Evolutionary conservation across 257 asterid species (phyloP).

Genomic region (Solanum paucissectum): DNA sequence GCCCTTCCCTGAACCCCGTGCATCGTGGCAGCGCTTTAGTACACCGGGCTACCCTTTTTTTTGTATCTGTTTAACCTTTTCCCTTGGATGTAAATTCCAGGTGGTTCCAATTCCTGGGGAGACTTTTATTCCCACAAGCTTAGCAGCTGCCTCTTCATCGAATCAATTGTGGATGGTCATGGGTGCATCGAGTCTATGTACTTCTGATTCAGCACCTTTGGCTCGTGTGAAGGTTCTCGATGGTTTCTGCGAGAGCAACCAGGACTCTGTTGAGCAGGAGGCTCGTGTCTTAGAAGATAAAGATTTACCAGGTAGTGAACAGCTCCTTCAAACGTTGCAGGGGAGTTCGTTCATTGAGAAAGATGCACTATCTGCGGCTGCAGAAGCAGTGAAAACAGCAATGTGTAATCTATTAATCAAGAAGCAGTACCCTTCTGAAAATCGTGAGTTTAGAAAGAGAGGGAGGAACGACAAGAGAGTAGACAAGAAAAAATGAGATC

Average conservation of each 20-base stretch:
- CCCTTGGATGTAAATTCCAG: slow-evolving; percentile 22
- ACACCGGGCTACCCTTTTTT: not conserved
- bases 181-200: slow-evolving; percentile 52
- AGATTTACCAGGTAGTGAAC: slow-evolving; percentile 54
- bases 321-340: slow-evolving; percentile 48
- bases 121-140: slow-evolving; percentile 65
- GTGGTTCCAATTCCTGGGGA: slow-evolving; percentile 50
- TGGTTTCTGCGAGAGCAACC: slow-evolving; percentile 21
- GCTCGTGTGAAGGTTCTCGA: slow-evolving; percentile 57
- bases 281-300: slow-evolving; percentile 36
- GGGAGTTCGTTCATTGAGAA: slow-evolving; percentile 46
- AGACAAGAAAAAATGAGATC: not conserved
- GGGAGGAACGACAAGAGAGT: slow-evolving; percentile 68
- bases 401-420: slow-evolving; percentile 78
- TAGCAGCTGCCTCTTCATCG: slow-evolving; percentile 36
- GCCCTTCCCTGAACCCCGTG: not conserved
- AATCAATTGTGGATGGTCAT: slow-evolving; percentile 78
- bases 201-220: slow-evolving; percentile 25
- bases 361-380: slow-evolving; percentile 51
- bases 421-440: slow-evolving; percentile 69
- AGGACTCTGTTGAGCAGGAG: slow-evolving; percentile 18
- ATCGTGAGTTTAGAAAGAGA: slow-evolving; percentile 58
- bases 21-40: not conserved
- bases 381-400: slow-evolving; percentile 70
- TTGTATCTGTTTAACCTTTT: not conserved